phyloP scores from a whole-genome alignment of 2,329 filamentous ascomycete species.

The Claviceps citrina region DNA sequence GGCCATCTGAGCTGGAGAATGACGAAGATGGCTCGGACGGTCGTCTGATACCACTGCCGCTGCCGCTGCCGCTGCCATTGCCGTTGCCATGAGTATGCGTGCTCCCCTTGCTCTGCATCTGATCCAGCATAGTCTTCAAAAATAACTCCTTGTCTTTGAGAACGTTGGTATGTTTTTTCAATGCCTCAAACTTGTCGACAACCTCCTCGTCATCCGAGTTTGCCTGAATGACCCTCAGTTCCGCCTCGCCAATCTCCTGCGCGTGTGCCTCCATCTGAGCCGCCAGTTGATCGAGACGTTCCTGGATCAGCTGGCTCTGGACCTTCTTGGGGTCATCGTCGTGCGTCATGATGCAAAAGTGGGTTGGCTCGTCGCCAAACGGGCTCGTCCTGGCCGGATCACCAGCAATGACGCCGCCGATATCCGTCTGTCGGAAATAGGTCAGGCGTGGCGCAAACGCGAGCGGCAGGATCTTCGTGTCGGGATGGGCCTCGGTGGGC shows the following conservation, averaged over 20 bases:
- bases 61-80: neutral
- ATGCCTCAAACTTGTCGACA: conserved; percentile 44
- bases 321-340: conserved; percentile 79
- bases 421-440: conserved; percentile 94
- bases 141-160: conserved; percentile 43
- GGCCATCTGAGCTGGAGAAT: conserved; percentile 15
- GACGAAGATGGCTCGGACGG: conserved; percentile 22
- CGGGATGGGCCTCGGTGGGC: conserved; percentile 74
- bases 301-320: conserved; percentile 70
- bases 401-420: conserved; percentile 62
- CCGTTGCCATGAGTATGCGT: conserved; percentile 11
- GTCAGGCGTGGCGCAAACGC: conserved; percentile 90
- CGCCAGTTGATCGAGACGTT: conserved; percentile 63
- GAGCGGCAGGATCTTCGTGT: conserved; percentile 85
- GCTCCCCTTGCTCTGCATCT: conserved; percentile 27
- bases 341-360: conserved; percentile 87
- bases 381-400: conserved; percentile 71
- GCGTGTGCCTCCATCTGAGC: conserved; percentile 64
- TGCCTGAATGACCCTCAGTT: conserved; percentile 46
- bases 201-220: conserved; percentile 33
- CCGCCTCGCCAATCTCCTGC: conserved; percentile 56
- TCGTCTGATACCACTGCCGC: conserved; percentile 12
- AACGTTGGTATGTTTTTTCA: conserved; percentile 38
- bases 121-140: conserved; percentile 41
- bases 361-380: conserved; percentile 86